Conservation (phyloP, 768 basidiomycete species). For the Boletus sp. region DNA sequence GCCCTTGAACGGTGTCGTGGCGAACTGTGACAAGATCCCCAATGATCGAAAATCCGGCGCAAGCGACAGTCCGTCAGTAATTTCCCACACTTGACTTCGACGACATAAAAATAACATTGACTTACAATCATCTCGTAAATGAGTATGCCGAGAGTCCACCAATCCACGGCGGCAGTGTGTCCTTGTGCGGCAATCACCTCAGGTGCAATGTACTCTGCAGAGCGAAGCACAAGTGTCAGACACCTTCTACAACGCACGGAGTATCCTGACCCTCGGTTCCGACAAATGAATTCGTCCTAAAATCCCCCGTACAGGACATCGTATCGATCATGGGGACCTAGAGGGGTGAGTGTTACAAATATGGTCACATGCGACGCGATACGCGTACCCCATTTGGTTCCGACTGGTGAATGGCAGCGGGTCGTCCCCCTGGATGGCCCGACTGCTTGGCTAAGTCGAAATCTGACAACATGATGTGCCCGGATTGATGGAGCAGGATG, state of each 20-base stretch:
- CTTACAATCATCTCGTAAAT: slow-evolving; percentile 99
- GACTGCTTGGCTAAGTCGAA: slow-evolving; percentile 99
- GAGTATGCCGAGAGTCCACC: slow-evolving; percentile 98
- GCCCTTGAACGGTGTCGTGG: slow-evolving; percentile 99
- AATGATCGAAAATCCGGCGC: slow-evolving; percentile 22
- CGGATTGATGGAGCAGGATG: slow-evolving; percentile 94
- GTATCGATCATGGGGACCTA: slow-evolving; percentile 95
- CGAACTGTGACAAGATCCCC: slow-evolving; percentile 60
- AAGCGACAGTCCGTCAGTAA: slow-evolving; percentile 37
- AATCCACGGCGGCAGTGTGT: slow-evolving; percentile 98
- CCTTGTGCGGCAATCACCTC: slow-evolving; percentile 97
- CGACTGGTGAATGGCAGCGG: slow-evolving; percentile 81
- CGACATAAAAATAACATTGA: slow-evolving; percentile 30
- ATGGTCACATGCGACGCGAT: slow-evolving; percentile 1
- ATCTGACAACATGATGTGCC: slow-evolving; percentile 99
- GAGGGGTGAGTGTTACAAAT: slow-evolving; percentile 9
- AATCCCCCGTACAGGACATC: slow-evolving; percentile 94
- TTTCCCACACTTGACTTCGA: slow-evolving; percentile 19
- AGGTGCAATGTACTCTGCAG: slow-evolving; percentile 94
- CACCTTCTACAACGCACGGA: slow-evolving; percentile 6
- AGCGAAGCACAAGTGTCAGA: slow-evolving; percentile 19
- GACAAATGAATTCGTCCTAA: slow-evolving; percentile 98
- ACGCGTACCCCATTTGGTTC: slow-evolving; percentile 82
- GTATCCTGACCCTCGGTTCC: slow-evolving; percentile 86
- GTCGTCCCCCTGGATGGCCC: slow-evolving; percentile 78